Conservation (phyloP, 441 rosid species). For the Sinapis alba region DNA sequence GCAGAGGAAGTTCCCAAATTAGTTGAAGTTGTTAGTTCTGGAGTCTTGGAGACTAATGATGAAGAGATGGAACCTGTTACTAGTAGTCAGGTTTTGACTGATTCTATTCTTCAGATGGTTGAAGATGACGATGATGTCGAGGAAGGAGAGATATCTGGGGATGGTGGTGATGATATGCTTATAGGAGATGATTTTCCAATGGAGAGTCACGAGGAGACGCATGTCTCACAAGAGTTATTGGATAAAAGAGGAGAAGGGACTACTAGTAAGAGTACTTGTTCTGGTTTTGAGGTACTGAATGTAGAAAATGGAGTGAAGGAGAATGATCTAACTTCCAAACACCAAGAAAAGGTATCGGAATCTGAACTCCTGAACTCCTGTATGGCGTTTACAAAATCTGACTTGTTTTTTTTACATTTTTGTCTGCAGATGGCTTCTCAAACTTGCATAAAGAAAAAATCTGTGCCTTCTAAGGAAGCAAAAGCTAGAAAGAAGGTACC, state of each 20-base stretch:
- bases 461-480: constrained; percentile 48
- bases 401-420: constrained; percentile 9
- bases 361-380: neutral
- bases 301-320: constrained; percentile 38
- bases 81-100: constrained; percentile 27
- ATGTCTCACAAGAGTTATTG: constrained; percentile 37
- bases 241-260: constrained; percentile 30
- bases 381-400: constrained; percentile 20
- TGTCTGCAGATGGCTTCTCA: constrained; percentile 45
- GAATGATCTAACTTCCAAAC: constrained; percentile 39
- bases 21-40: constrained; percentile 37
- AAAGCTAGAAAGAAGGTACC: constrained; percentile 72
- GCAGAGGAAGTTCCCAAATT: constrained; percentile 26
- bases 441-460: constrained; percentile 49
- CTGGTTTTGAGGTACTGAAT: constrained; percentile 23
- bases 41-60: constrained; percentile 32
- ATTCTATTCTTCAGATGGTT: constrained; percentile 33
- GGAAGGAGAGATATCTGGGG: constrained; percentile 74
- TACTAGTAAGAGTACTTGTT: constrained; percentile 22
- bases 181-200: constrained; percentile 35
- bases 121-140: constrained; percentile 61
- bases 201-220: constrained; percentile 38
- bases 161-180: constrained; percentile 40
- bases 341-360: constrained; percentile 51
- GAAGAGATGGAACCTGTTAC: constrained; percentile 41